These are phyloP conservation scores for Candida buenavistaensis DNA, from an alignment of 1,139 yeast genomes.

Conservation along the genomic window DNA sequence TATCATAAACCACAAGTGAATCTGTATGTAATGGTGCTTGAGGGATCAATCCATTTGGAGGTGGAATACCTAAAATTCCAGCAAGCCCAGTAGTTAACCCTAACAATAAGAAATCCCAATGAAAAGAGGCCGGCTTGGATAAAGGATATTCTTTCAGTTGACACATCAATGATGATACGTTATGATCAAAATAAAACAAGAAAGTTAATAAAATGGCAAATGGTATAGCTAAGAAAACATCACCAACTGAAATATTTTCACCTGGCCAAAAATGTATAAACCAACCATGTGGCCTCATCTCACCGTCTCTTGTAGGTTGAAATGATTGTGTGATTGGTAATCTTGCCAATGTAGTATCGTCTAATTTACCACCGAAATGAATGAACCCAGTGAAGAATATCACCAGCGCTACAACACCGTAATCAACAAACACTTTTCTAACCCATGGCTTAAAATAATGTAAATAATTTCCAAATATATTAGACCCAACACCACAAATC, in stretches of 20 bases:
- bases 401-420: constrained; percentile 80
- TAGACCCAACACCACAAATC: constrained; percentile 68
- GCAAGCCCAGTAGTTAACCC: constrained; percentile 87
- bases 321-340: constrained; percentile 76
- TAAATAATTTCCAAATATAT: constrained; percentile 58
- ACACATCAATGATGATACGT: constrained; percentile 89
- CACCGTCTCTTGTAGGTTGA: constrained; percentile 58
- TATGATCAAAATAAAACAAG: constrained; percentile 91
- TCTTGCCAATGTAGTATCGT: constrained; percentile 49
- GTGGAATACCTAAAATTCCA: constrained; percentile 87
- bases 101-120: constrained; percentile 84
- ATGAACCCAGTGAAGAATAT: constrained; percentile 89
- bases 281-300: constrained; percentile 58
- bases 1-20: constrained; percentile 65
- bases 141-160: constrained; percentile 82
- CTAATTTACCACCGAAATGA: constrained; percentile 80
- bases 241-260: constrained; percentile 59
- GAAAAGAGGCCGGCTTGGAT: constrained; percentile 84
- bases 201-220: constrained; percentile 84
- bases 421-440: constrained; percentile 77
- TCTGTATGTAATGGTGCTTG: constrained; percentile 94
- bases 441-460: constrained; percentile 58
- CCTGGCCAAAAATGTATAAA: constrained; percentile 74
- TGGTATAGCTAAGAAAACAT: constrained; percentile 87
- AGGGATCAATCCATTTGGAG: constrained; percentile 95